Percentiles rank a stretch among this genome's conserved stretches.
Evolutionary conservation across 2,329 filamentous ascomycete species (phyloP).

Genomic region (Cercospora berteroae): DNA sequence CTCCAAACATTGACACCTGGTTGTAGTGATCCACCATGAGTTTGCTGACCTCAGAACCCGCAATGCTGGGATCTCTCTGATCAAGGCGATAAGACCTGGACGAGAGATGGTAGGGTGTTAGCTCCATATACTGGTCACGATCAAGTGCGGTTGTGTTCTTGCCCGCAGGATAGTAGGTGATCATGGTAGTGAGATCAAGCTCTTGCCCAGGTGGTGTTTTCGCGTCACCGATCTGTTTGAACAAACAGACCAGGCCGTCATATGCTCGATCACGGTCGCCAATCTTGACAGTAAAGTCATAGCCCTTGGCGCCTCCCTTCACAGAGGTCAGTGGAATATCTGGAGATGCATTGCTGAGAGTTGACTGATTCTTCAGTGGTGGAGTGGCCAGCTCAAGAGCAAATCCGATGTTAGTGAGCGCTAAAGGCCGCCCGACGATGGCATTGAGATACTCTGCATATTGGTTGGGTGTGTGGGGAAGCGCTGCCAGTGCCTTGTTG

Average conservation of each 20-base stretch:
- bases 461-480: slow-evolving; percentile 35
- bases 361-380: not conserved
- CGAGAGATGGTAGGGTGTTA: slow-evolving; percentile 1
- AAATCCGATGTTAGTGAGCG: slow-evolving; percentile 27
- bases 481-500: slow-evolving; percentile 30
- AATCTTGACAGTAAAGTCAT: slow-evolving; percentile 13
- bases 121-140: not conserved
- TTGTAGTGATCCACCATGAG: not conserved
- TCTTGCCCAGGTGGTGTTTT: not conserved
- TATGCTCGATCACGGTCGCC: slow-evolving; percentile 13
- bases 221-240: not conserved
- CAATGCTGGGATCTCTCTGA: not conserved
- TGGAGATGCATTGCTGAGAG: not conserved
- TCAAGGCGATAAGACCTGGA: not conserved
- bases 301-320: not conserved
- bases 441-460: slow-evolving; percentile 42
- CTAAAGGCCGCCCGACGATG: slow-evolving; percentile 45
- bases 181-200: not conserved
- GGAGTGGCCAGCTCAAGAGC: not conserved
- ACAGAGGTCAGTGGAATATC: not conserved
- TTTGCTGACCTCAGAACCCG: not conserved
- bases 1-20: not conserved
- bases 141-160: not conserved
- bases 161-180: slow-evolving; percentile 2
- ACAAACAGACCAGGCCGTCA: slow-evolving; percentile 17